These are phyloP conservation scores for Aplosporella prunicola DNA, from an alignment of 2,329 filamentous ascomycete genomes.

Conservation along the genomic window DNA sequence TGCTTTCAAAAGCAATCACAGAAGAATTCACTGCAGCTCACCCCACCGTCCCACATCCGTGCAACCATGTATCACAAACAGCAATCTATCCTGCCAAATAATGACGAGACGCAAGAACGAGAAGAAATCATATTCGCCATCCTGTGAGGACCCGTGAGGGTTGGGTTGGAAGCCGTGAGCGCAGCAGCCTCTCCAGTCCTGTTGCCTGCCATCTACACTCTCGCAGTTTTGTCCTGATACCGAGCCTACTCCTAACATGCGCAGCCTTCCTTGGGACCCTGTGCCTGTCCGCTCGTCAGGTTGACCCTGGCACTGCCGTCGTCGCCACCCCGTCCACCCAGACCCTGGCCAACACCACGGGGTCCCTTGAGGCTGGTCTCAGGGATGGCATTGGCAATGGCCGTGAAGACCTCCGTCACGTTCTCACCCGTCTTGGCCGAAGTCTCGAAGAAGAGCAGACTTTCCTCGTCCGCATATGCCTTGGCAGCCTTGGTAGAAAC, in stretches of 20 bases:
- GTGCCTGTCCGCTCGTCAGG: slow-evolving; percentile 58
- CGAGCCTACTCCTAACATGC: slow-evolving; percentile 77
- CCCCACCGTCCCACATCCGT: no score
- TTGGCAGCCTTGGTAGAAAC: slow-evolving; percentile 86
- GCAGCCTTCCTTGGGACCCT: slow-evolving; percentile 79
- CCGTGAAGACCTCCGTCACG: slow-evolving; percentile 92
- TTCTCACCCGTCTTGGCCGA: slow-evolving; percentile 94
- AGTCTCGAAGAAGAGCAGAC: slow-evolving; percentile 92
- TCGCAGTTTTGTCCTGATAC: no score
- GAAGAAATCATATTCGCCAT: no score
- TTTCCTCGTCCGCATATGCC: slow-evolving; percentile 89
- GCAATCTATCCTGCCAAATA: no score
- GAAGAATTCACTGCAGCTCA: no score
- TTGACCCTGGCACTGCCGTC: slow-evolving; percentile 70
- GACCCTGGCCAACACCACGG: slow-evolving; percentile 54
- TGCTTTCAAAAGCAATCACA: no score
- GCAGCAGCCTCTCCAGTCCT: no score
- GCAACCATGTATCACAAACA: no score
- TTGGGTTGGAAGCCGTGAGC: no score
- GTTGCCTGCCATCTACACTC: no score
- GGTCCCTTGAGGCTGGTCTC: slow-evolving; percentile 91
- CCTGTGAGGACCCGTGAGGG: no score
- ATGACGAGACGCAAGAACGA: no score
- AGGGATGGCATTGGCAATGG: slow-evolving; percentile 95
- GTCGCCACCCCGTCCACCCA: slow-evolving; percentile 46